Percentiles rank a stretch among this genome's conserved stretches.
Conservation (phyloP, 345 rosid genomes). For the Hypericum androsaemum region DNA sequence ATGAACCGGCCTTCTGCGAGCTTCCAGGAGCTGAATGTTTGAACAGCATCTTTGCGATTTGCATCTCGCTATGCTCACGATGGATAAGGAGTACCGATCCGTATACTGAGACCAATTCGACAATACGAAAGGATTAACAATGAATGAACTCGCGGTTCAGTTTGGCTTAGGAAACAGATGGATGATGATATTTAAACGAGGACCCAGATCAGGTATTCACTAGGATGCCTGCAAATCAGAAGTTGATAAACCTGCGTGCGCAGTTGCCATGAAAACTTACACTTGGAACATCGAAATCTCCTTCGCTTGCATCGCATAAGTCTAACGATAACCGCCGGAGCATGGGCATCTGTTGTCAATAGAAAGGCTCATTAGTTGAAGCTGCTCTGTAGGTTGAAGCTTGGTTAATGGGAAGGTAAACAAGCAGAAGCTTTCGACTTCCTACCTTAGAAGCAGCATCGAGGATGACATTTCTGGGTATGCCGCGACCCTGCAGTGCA, state of each 20-base stretch:
- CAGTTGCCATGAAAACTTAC: slow-evolving; percentile 45
- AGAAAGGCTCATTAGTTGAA: slow-evolving; percentile 1
- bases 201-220: too few relatives aligned
- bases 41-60: slow-evolving; percentile 27
- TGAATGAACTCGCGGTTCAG: not conserved
- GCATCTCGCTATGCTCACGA: slow-evolving; percentile 58
- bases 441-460: slow-evolving; percentile 57
- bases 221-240: too few relatives aligned
- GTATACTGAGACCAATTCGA: slow-evolving; percentile 22
- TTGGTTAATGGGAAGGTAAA: too few relatives aligned
- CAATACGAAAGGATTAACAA: not conserved
- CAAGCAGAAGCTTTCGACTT: too few relatives aligned
- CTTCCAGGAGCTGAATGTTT: slow-evolving; percentile 12
- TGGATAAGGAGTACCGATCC: slow-evolving; percentile 30
- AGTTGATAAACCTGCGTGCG: too few relatives aligned
- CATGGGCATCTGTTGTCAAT: slow-evolving; percentile 46
- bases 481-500: slow-evolving; percentile 50
- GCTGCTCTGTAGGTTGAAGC: slow-evolving; percentile 3
- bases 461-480: slow-evolving; percentile 40
- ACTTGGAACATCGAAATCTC: slow-evolving; percentile 49
- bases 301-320: slow-evolving; percentile 61
- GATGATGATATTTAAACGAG: too few relatives aligned
- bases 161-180: not conserved
- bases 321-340: slow-evolving; percentile 58
- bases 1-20: slow-evolving; percentile 28